These are phyloP conservation scores for Eleusine indica DNA, from an alignment of 176 grass and related monocot species.

Conservation along the genomic window DNA sequence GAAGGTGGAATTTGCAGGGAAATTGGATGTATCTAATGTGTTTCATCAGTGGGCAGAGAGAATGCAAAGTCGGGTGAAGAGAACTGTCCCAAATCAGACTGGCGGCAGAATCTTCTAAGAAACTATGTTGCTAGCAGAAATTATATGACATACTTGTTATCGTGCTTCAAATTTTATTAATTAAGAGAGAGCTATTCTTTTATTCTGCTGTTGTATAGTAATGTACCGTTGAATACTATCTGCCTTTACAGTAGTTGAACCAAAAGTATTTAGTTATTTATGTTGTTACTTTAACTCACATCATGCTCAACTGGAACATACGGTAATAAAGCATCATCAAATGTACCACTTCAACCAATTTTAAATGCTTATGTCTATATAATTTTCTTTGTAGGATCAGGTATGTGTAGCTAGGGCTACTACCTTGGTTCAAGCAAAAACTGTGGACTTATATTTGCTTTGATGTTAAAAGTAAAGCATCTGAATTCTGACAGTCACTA, in stretches of 20 bases:
- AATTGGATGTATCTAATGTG: conserved; percentile 65
- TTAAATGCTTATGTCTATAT: conserved; percentile 29
- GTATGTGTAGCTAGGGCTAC: conserved; percentile 8
- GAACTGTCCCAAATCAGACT: conserved; percentile 41
- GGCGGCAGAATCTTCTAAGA: conserved; percentile 36
- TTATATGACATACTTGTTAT: not conserved
- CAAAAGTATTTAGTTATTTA: not conserved
- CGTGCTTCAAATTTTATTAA: conserved; percentile 29
- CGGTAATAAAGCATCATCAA: not conserved
- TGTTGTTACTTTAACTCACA: not conserved
- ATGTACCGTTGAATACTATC: conserved; percentile 4
- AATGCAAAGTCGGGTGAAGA: conserved; percentile 57
- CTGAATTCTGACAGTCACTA: too few species aligned
- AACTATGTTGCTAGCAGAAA: not conserved
- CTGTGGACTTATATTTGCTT: not conserved
- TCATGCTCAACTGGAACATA: not conserved
- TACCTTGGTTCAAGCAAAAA: conserved; percentile 19
- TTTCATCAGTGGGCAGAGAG: conserved; percentile 70
- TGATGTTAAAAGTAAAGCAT: too few species aligned
- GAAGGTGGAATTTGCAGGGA: conserved; percentile 74
- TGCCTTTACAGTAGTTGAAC: not conserved
- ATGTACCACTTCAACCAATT: not conserved
- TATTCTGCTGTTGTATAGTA: conserved; percentile 38
- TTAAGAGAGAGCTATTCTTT: conserved; percentile 20
- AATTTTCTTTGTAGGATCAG: not conserved